Conservation (phyloP, 257 asterid species). For the Solanum etuberosum region DNA sequence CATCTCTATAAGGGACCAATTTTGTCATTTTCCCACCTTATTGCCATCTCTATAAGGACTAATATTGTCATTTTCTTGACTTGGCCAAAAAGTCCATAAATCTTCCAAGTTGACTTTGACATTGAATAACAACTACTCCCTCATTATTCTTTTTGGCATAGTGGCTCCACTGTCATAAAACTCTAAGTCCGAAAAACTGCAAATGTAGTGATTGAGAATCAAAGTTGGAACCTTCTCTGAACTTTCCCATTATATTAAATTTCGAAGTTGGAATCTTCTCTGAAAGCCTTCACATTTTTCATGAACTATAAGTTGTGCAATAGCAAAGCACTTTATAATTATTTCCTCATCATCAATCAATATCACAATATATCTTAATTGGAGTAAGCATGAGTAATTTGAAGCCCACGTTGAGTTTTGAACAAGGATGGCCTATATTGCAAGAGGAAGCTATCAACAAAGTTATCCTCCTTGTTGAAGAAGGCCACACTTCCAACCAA, state of each 20-base stretch:
- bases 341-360: neutral
- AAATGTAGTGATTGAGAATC: neutral
- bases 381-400: neutral
- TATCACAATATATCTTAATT: neutral
- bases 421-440: conserved; percentile 32
- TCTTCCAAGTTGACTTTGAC: neutral
- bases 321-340: neutral
- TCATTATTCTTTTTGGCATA: neutral
- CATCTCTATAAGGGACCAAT: too few relatives aligned
- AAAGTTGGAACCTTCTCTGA: neutral
- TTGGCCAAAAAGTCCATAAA: neutral
- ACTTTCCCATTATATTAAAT: neutral
- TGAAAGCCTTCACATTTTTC: neutral
- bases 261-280: neutral
- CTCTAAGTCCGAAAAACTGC: neutral
- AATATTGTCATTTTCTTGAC: neutral
- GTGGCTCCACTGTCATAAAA: neutral
- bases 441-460: conserved; percentile 24
- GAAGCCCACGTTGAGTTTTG: conserved; percentile 3
- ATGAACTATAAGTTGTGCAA: neutral
- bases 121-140: neutral
- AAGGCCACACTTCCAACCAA: neutral
- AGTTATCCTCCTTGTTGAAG: conserved; percentile 10
- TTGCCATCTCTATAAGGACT: neutral
- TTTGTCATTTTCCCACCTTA: neutral